These are phyloP conservation scores for Backusella luteola DNA, from an alignment of 192 early-diverging fungal genomes.

Conservation along the genomic window DNA sequence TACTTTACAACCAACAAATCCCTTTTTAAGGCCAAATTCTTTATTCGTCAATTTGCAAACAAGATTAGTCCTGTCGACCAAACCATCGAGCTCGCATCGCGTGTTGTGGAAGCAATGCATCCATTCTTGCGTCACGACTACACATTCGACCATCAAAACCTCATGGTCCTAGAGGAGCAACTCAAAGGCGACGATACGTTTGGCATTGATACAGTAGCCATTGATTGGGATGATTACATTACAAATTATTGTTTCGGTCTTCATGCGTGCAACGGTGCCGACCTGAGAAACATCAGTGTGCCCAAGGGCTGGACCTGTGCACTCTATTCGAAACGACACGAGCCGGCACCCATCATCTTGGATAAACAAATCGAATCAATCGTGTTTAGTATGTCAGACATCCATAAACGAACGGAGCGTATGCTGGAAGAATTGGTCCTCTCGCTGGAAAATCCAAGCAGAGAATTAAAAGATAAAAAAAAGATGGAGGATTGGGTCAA, in stretches of 20 bases:
- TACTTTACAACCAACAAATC: conserved; percentile 22
- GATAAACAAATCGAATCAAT: conserved; percentile 34
- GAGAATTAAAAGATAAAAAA: conserved; percentile 22
- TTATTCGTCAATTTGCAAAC: conserved; percentile 28
- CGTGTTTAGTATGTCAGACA: conserved; percentile 29
- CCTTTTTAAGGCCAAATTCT: conserved; percentile 27
- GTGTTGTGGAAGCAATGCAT: conserved; percentile 27
- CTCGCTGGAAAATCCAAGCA: conserved; percentile 29
- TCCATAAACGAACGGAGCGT: conserved; percentile 32
- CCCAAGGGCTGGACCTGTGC: conserved; percentile 34
- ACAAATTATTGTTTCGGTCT: conserved; percentile 28
- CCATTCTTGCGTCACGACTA: conserved; percentile 32
- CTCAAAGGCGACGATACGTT: conserved; percentile 15
- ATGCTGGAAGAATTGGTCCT: conserved; percentile 29
- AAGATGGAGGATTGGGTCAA: conserved; percentile 36
- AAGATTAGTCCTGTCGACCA: conserved; percentile 5
- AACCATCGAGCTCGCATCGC: conserved; percentile 18
- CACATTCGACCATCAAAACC: conserved; percentile 25
- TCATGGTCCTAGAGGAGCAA: not conserved
- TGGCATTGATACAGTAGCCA: not conserved
- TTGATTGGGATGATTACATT: conserved; percentile 31
- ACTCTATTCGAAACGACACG: conserved; percentile 19
- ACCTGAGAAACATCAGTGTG: conserved; percentile 20
- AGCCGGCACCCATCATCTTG: conserved; percentile 10
- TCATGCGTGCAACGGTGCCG: conserved; percentile 23